Evolutionary conservation across 805 yeast genomes (phyloP), one percentile per base, ranked within the genome.

Genomic region (Kurtzmaniella fragi): DNA sequence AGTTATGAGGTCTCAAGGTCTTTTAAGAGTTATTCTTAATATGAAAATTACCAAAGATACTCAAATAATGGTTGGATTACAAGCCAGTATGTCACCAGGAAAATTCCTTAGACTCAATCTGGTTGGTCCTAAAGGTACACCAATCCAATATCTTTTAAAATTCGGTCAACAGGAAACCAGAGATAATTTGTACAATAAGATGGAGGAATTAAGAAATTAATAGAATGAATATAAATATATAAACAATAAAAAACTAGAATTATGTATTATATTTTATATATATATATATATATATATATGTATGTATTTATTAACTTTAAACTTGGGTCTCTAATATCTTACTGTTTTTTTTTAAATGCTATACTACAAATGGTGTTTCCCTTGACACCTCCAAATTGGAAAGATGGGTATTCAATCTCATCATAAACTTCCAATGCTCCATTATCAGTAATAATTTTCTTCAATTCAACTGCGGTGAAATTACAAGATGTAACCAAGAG

Each of bases 1-100:
- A 9, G 82, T 93, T 4, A 89, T 93, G 96, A 78, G 99, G 56
- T 82, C 95, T 3, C 86, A 85, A 43, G 95, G 95, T 2, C 75
- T 87, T 13, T 70, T 88, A 44, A 78, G 88, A 46, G 91, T 93
- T 9, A 79, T 91, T 17, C 67, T 93, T 46, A 93, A 93, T 60
- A 64, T 81, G 34, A 83, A 87, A 13, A 65, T 93, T 28, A 67
- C 74, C 0, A 63, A 73, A 31, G 78, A 78, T 5, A 75, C 88
- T 15, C 78, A 81, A 44, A 64, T 88, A 2, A 64, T 75, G 42
- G 78, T 79, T 54, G 99, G 98, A 0, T 81, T 91, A 72, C 85
- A 87, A 43, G 84, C 95, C 30, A 90, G 97, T 8, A 61, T 89
- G 49, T 71, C 80, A 11, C 80, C 95, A 17, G 95, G 89, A 34